Conservation (phyloP, 208 protist genomes). For the Trypanosoma lewisi region DNA sequence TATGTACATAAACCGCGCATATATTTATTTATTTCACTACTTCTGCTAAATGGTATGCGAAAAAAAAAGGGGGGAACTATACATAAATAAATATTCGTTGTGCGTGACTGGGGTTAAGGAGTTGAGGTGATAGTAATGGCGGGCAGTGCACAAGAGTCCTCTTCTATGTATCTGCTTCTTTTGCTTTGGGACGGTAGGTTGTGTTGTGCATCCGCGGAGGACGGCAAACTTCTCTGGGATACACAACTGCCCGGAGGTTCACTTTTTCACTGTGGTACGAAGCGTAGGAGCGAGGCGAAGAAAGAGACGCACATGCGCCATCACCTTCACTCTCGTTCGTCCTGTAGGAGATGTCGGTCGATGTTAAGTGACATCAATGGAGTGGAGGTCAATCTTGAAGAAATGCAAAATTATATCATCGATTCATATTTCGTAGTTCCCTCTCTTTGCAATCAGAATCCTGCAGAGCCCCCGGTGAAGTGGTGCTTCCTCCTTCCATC, state of each 20-base stretch:
- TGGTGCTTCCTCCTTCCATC: constrained; percentile 10
- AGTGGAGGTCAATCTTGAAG: neutral
- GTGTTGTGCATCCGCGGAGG: constrained; percentile 11
- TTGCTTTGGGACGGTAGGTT: constrained; percentile 19
- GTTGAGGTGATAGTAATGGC: too few relatives aligned
- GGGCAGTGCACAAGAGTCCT: neutral
- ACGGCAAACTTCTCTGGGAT: constrained; percentile 13
- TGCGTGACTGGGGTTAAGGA: too few relatives aligned
- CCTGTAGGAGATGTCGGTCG: constrained; percentile 3
- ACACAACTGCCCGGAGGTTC: constrained; percentile 12
- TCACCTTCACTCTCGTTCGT: neutral
- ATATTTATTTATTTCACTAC: too few relatives aligned
- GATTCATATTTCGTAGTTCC: constrained; percentile 15
- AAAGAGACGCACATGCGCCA: neutral
- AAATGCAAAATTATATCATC: neutral
- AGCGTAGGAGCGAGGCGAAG: neutral
- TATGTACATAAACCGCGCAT: neutral
- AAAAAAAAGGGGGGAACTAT: neutral
- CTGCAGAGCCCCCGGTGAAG: neutral
- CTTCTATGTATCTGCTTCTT: constrained; percentile 13
- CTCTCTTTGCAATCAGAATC: neutral
- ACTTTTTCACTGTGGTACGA: constrained; percentile 9
- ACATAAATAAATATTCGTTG: too few relatives aligned
- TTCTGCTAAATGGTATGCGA: too few relatives aligned
- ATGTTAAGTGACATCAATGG: neutral